These are phyloP conservation scores for Stentor coeruleus DNA, from an alignment of 73 alveolate species.

Conservation along the genomic window DNA sequence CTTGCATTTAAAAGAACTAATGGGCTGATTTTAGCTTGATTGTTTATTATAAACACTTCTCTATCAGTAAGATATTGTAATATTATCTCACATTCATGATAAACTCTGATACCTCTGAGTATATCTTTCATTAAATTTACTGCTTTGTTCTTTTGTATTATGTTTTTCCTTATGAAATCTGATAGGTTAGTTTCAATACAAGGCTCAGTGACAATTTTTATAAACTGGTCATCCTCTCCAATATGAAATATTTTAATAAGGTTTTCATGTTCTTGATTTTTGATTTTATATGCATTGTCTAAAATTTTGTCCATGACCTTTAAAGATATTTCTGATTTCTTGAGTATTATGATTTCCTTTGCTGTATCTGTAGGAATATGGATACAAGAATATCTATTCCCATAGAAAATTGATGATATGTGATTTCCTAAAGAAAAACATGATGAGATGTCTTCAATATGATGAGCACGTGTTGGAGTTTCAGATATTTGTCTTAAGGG, in stretches of 20 bases:
- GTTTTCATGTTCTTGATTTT: background rate
- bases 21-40: background rate
- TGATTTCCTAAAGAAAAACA: background rate
- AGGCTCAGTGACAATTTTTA: background rate
- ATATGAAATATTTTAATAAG: no score
- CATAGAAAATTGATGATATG: background rate
- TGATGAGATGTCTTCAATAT: background rate
- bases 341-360: background rate
- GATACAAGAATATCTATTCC: background rate
- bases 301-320: background rate
- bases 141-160: background rate
- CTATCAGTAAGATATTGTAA: background rate
- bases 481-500: no score
- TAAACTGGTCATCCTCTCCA: background rate
- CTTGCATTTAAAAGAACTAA: background rate
- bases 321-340: background rate
- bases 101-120: background rate
- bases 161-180: background rate
- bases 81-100: background rate
- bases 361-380: background rate
- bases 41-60: background rate
- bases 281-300: background rate
- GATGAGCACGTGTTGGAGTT: background rate
- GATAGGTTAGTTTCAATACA: background rate
- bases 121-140: no score